Conservation (phyloP, 257 asterid species). For the Echium plantagineum region DNA sequence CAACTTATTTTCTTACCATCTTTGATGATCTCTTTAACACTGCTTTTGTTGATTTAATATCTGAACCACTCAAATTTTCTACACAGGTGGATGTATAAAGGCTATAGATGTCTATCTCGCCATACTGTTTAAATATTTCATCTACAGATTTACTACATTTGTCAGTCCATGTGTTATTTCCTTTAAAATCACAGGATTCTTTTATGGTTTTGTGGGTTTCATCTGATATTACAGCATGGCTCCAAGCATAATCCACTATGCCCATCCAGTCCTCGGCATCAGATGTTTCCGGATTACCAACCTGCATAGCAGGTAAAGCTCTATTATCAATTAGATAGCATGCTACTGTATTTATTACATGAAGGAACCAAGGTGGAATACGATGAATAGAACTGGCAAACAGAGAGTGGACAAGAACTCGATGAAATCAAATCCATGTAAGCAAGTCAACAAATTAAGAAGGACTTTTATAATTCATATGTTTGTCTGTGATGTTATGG, state of each 20-base stretch:
- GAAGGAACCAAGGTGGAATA: not conserved
- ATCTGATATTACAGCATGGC: conserved; percentile 91
- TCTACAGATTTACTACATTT: conserved; percentile 38
- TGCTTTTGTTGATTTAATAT: conserved; percentile 16
- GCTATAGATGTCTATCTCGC: conserved; percentile 77
- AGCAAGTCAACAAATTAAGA: too few species aligned
- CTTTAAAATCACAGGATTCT: conserved; percentile 55
- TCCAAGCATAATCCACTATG: conserved; percentile 87
- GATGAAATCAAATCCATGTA: too few species aligned
- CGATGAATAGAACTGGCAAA: not conserved
- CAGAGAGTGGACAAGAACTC: too few species aligned
- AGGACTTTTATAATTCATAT: not conserved
- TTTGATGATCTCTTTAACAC: conserved; percentile 33
- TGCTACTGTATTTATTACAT: not conserved
- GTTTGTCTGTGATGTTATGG: not conserved
- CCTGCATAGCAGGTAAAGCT: conserved; percentile 22
- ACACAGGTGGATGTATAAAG: conserved; percentile 69
- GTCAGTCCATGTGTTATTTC: conserved; percentile 48
- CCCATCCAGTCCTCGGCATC: conserved; percentile 93
- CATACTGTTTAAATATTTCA: conserved; percentile 58
- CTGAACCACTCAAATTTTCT: conserved; percentile 22
- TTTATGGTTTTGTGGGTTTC: conserved; percentile 59
- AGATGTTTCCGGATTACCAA: conserved; percentile 79
- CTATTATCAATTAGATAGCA: not conserved
- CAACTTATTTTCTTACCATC: conserved; percentile 27